phyloP scores from a whole-genome alignment of 106 monocot genomes.

The Apostasia ramifera region DNA sequence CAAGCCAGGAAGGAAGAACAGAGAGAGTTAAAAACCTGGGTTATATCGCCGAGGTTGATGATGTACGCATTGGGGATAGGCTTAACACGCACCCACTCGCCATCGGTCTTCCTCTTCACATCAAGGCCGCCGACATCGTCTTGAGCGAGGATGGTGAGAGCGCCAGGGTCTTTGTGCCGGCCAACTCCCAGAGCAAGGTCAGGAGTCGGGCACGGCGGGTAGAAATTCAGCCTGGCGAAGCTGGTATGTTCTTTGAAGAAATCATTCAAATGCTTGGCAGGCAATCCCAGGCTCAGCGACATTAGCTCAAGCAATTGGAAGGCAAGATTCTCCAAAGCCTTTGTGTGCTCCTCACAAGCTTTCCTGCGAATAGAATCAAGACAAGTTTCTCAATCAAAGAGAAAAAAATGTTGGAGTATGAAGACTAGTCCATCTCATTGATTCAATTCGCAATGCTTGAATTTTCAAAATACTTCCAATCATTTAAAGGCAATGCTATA shows the following conservation, averaged over 20 bases:
- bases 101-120: constrained; percentile 46
- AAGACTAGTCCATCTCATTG: too few relatives aligned
- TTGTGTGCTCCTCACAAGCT: constrained; percentile 26
- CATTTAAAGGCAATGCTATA: too few relatives aligned
- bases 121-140: constrained; percentile 61
- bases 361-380: constrained; percentile 16
- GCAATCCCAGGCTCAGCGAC: constrained; percentile 30
- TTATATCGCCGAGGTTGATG: constrained; percentile 68
- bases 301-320: constrained; percentile 56
- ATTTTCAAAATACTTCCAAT: too few relatives aligned
- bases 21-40: too few relatives aligned
- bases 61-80: constrained; percentile 52
- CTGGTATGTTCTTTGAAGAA: constrained; percentile 45
- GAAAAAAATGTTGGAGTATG: too few relatives aligned
- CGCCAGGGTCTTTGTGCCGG: constrained; percentile 67
- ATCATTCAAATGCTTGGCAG: constrained; percentile 27
- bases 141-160: constrained; percentile 47
- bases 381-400: too few relatives aligned
- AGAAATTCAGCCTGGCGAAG: constrained; percentile 58
- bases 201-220: constrained; percentile 61
- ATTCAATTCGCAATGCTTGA: too few relatives aligned
- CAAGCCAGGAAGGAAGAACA: too few relatives aligned
- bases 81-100: constrained; percentile 65
- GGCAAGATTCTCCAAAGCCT: constrained; percentile 32
- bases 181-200: constrained; percentile 70